Percentiles rank a stretch among this genome's conserved stretches.
These are phyloP conservation scores for Spiraea crenata DNA, from an alignment of 331 rosid species.

Conservation along the genomic window DNA sequence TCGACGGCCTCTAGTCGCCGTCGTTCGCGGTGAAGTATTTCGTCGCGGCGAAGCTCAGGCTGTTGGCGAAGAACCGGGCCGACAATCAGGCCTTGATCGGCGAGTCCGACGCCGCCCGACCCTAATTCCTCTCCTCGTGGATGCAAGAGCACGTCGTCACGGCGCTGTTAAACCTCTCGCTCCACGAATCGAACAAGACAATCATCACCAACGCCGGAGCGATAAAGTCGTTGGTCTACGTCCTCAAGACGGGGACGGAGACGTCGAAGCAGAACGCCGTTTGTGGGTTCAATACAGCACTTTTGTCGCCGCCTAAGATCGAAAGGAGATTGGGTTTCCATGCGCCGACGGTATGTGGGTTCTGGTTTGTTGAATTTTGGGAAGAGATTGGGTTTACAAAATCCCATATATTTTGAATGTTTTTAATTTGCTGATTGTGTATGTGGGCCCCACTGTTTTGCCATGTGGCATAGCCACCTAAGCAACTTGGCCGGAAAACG, in stretches of 20 bases:
- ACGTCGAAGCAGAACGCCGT: slow-evolving; percentile 97
- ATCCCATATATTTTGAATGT: too few relatives aligned
- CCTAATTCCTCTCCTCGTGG: slow-evolving; percentile 81
- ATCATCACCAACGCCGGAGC: slow-evolving; percentile 82
- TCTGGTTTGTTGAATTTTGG: too few relatives aligned
- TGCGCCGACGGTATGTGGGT: too few relatives aligned
- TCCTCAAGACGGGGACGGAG: slow-evolving; percentile 84
- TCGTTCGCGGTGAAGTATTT: slow-evolving; percentile 83
- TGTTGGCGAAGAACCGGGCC: slow-evolving; percentile 82
- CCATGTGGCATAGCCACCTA: too few relatives aligned
- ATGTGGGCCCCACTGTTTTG: too few relatives aligned
- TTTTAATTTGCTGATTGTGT: too few relatives aligned
- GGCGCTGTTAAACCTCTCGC: slow-evolving; percentile 79
- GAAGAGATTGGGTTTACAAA: too few relatives aligned
- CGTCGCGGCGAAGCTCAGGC: slow-evolving; percentile 87
- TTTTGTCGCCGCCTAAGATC: too few relatives aligned
- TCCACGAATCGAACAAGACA: slow-evolving; percentile 70
- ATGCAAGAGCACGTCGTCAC: slow-evolving; percentile 94
- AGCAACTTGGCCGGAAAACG: too few relatives aligned
- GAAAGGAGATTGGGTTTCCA: too few relatives aligned
- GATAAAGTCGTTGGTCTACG: slow-evolving; percentile 78
- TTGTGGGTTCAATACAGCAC: too few relatives aligned
- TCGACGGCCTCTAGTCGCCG: slow-evolving; percentile 69
- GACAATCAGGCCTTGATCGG: slow-evolving; percentile 81
- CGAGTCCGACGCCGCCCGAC: slow-evolving; percentile 88